These are phyloP conservation scores for Collybia sordida DNA, from an alignment of 768 basidiomycete genomes.

Conservation along the genomic window DNA sequence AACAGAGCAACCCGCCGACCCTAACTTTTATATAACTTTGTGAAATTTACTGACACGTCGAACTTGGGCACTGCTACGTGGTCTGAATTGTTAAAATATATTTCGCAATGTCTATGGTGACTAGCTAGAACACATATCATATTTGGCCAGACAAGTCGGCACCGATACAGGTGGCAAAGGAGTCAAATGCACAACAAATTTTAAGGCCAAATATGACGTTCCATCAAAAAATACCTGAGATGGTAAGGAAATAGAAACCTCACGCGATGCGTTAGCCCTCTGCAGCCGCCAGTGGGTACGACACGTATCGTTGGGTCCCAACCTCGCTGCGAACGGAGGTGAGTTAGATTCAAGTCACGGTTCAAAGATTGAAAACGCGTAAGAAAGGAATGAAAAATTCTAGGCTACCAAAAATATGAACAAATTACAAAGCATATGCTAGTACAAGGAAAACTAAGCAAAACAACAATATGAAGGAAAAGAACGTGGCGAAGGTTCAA, in stretches of 20 bases:
- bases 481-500: background rate
- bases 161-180: too few species aligned
- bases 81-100: background rate
- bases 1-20: conserved; percentile 11
- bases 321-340: too few species aligned
- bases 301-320: too few species aligned
- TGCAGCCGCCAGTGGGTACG: too few species aligned
- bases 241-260: too few species aligned
- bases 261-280: too few species aligned
- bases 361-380: too few species aligned
- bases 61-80: conserved; percentile 12
- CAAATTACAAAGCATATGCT: conserved; percentile 4
- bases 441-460: conserved; percentile 1
- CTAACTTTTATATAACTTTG: background rate
- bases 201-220: too few species aligned
- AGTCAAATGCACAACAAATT: background rate
- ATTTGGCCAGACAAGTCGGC: background rate
- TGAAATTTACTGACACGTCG: background rate
- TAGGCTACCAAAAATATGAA: conserved; percentile 3
- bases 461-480: background rate
- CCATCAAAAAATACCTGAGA: too few species aligned
- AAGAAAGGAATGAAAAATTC: conserved; percentile 4
- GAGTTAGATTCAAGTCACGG: too few species aligned
- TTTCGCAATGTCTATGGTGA: background rate
- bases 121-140: background rate